Evolutionary conservation across 176 grass and related monocot genomes (phyloP).

Genomic region (Oryza glaberrima): DNA sequence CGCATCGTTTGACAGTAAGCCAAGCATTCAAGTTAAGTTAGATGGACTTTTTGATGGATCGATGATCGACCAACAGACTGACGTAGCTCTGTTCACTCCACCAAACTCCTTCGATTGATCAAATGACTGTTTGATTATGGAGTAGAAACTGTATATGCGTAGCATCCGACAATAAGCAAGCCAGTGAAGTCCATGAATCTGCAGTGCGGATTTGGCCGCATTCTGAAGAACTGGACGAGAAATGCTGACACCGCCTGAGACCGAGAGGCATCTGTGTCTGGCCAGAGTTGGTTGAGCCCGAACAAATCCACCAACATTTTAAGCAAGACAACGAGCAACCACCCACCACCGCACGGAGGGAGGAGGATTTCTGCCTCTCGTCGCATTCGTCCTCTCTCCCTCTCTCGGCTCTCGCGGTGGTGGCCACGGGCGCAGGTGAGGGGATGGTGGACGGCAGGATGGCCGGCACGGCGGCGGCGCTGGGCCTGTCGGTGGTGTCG

Average conservation of each 20-base stretch:
- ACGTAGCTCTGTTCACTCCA: not conserved
- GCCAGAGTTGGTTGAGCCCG: not conserved
- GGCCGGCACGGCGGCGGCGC: slow-evolving; percentile 52
- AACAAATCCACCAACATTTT: not conserved
- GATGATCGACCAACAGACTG: not conserved
- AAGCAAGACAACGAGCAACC: not conserved
- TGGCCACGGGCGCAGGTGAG: not conserved
- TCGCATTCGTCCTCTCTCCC: not conserved
- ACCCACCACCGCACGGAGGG: not conserved
- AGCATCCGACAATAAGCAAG: not conserved
- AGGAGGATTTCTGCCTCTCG: not conserved
- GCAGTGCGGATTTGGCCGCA: not conserved
- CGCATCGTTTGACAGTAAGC: not conserved
- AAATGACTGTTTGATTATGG: too few relatives aligned
- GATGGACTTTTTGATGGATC: not conserved
- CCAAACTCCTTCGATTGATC: not conserved
- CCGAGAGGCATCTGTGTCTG: not conserved
- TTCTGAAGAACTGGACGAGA: not conserved
- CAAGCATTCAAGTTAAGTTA: not conserved
- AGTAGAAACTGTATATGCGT: too few relatives aligned
- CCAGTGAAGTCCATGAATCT: not conserved
- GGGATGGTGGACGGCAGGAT: not conserved
- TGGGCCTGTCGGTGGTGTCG: slow-evolving; percentile 61
- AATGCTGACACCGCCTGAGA: not conserved
- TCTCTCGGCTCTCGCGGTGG: not conserved